Conservation (phyloP, 1,284 basidiomycete genomes). For the Bjerkandera adusta region DNA sequence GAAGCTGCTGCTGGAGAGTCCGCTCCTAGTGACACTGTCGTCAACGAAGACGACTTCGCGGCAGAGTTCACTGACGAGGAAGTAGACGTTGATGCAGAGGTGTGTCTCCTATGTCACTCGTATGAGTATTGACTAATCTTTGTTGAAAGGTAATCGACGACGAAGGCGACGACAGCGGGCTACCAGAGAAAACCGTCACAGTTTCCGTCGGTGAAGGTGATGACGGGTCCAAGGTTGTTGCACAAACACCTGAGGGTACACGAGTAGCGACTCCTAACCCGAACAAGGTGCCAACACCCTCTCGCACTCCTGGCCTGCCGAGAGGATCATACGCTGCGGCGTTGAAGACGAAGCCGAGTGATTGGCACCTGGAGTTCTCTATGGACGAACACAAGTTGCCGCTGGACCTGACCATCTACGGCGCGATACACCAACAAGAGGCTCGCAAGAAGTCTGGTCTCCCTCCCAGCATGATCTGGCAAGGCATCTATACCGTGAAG, state of each 20-base stretch:
- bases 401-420: slow-evolving; percentile 92
- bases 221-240: slow-evolving; percentile 91
- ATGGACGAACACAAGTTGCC: slow-evolving; percentile 85
- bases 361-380: slow-evolving; percentile 97
- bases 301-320: slow-evolving; percentile 41
- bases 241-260: slow-evolving; percentile 95
- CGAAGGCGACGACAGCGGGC: slow-evolving; percentile 64
- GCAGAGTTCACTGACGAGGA: slow-evolving; percentile 81
- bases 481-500: slow-evolving; percentile 86
- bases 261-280: slow-evolving; percentile 85
- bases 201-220: slow-evolving; percentile 80
- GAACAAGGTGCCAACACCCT: slow-evolving; percentile 34
- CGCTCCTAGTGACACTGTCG: slow-evolving; percentile 49
- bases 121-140: not conserved
- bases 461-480: slow-evolving; percentile 79
- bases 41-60: slow-evolving; percentile 59
- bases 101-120: slow-evolving; percentile 17
- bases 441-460: slow-evolving; percentile 64
- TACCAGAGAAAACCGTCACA: slow-evolving; percentile 81
- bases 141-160: slow-evolving; percentile 62
- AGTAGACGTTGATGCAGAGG: slow-evolving; percentile 66
- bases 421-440: slow-evolving; percentile 90
- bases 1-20: slow-evolving; percentile 29
- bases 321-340: slow-evolving; percentile 90
- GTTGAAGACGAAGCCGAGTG: slow-evolving; percentile 85